A percentile compares a stretch with the other conserved stretches of the same genome.
These are phyloP conservation scores for Botrytis cinerea DNA, from an alignment of 2,329 filamentous ascomycete species.

Conservation along the genomic window DNA sequence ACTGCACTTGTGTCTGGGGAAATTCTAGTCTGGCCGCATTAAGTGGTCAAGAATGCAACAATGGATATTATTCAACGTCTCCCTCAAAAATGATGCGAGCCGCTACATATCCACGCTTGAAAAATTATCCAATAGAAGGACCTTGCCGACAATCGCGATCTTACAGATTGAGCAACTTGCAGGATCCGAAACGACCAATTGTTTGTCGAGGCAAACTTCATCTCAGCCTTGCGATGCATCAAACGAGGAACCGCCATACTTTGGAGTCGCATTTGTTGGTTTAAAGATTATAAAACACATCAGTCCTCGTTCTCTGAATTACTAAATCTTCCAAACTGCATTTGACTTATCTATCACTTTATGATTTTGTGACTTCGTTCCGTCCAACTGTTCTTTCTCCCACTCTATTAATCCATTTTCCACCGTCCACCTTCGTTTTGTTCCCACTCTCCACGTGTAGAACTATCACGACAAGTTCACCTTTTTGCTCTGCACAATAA, in stretches of 20 bases:
- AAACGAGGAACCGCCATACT: not conserved
- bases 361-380: not conserved
- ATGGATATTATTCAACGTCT: not conserved
- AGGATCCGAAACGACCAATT: not conserved
- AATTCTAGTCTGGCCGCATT: not conserved
- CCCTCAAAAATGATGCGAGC: not conserved
- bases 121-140: not conserved
- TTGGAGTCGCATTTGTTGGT: not conserved
- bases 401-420: not conserved
- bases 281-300: not conserved
- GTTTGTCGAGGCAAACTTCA: not conserved
- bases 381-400: not conserved
- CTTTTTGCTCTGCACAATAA: not conserved
- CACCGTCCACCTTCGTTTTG: not conserved
- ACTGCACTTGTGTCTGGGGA: not conserved
- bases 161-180: not conserved
- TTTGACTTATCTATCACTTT: not conserved
- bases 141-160: not conserved
- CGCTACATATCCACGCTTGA: not conserved
- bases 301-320: not conserved
- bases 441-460: not conserved
- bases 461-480: not conserved
- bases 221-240: not conserved
- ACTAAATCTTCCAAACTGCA: not conserved
- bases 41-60: not conserved